phyloP scores from a whole-genome alignment of 2,329 filamentous ascomycete genomes.

The Fusarium cyanostomum region DNA sequence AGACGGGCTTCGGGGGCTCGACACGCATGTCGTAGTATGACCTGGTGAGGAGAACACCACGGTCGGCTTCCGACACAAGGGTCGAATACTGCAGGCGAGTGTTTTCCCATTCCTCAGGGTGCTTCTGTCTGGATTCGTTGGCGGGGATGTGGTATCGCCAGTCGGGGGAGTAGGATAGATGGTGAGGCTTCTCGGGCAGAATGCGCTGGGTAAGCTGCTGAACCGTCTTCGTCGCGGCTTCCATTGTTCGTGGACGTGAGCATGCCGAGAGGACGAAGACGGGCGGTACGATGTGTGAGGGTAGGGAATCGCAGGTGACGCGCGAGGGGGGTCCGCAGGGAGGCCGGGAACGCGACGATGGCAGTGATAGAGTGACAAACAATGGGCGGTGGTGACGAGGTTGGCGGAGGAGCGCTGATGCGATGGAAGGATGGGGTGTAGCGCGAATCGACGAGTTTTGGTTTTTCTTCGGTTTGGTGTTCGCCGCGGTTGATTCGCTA shows the following conservation, averaged over 20 bases:
- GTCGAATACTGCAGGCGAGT: conserved; percentile 66
- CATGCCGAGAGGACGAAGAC: conserved; percentile 48
- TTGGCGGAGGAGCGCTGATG: background rate
- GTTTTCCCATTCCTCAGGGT: conserved; percentile 60
- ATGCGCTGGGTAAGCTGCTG: conserved; percentile 62
- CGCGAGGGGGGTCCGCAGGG: conserved; percentile 33
- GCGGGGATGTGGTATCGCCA: conserved; percentile 58
- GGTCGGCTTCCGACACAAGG: conserved; percentile 65
- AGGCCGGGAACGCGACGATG: conserved; percentile 36
- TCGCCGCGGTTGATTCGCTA: conserved; percentile 16
- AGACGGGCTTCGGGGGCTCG: conserved; percentile 55
- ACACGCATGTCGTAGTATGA: conserved; percentile 67
- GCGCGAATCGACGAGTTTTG: conserved; percentile 11
- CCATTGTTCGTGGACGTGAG: conserved; percentile 60
- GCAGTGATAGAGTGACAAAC: background rate
- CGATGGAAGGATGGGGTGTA: background rate
- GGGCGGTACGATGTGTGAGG: conserved; percentile 37
- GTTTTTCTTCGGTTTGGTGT: conserved; percentile 1
- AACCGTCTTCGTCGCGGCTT: conserved; percentile 67
- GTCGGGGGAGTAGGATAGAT: conserved; percentile 60
- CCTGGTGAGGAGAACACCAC: conserved; percentile 65
- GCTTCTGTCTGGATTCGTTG: conserved; percentile 48
- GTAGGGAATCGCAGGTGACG: conserved; percentile 37
- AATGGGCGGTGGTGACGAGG: background rate
- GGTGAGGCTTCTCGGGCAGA: conserved; percentile 62